A percentile compares a stretch with the other conserved stretches of the same genome.
Conservation (phyloP, 805 yeast species). For the Babjeviella inositovora region DNA sequence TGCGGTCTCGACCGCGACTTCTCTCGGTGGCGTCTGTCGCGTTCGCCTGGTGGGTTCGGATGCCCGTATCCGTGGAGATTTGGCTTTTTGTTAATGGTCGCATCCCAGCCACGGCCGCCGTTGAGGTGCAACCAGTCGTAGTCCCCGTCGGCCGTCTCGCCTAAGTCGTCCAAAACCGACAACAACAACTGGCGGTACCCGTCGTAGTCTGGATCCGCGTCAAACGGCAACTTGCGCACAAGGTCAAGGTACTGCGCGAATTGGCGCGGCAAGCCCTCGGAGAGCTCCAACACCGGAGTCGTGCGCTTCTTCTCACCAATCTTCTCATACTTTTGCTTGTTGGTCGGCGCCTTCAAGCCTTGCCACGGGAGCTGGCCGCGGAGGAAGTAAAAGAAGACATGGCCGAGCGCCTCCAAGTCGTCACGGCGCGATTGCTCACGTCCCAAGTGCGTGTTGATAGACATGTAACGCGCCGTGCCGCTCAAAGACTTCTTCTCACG, state of each 20-base stretch:
- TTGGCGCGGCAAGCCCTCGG: constrained; percentile 82
- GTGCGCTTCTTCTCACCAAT: constrained; percentile 93
- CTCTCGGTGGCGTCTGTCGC: constrained; percentile 19
- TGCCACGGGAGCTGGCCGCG: constrained; percentile 98
- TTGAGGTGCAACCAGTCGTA: constrained; percentile 98
- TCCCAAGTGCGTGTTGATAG: constrained; percentile 93
- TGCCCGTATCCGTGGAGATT: constrained; percentile 93
- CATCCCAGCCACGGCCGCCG: constrained; percentile 94
- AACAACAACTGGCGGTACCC: constrained; percentile 67
- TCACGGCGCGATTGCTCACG: constrained; percentile 95
- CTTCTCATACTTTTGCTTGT: constrained; percentile 93
- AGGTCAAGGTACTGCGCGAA: constrained; percentile 83
- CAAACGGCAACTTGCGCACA: constrained; percentile 81
- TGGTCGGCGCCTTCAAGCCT: constrained; percentile 95
- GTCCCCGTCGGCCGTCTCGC: constrained; percentile 67
- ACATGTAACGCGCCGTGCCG: constrained; percentile 98
- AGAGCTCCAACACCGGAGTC: constrained; percentile 72
- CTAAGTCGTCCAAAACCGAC: constrained; percentile 58
- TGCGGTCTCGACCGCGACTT: constrained; percentile 4
- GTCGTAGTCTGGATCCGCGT: constrained; percentile 89
- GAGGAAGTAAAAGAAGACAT: constrained; percentile 87
- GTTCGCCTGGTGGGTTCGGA: constrained; percentile 66
- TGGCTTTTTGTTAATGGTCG: constrained; percentile 76
- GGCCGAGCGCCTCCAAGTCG: constrained; percentile 92
- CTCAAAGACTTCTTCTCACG: constrained; percentile 90